Evolutionary conservation across 2,329 filamentous ascomycete species (phyloP), one percentile per base, ranked within the genome.

Genomic region (Beauveria sp.): DNA sequence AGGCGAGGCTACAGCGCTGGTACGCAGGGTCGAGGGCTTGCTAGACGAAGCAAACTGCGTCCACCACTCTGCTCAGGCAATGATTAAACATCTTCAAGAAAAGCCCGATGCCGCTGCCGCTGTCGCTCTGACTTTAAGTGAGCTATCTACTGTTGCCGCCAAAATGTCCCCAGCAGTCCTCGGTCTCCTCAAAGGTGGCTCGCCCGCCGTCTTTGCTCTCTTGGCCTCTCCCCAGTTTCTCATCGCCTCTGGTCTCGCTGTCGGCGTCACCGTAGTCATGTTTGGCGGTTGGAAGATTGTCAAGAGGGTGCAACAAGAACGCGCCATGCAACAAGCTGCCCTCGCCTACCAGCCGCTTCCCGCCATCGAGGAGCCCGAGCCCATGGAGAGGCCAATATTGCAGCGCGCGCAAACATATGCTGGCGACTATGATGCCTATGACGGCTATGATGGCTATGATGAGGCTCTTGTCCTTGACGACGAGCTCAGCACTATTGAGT

Each of bases 251-350:
- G 90, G 93, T 49, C 86, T 96, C 16, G 91, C 90, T 0, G 86
- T 96, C 0, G 95, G 95, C 16, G 87, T 96, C n/a, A 98, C 95
- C 0, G 87, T 98, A 9, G 91, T 99, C 68, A 93, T 95, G 72
- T 91, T 99, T 63, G 95, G 95, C 59, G 93, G 95, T 5, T 98
- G 91, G 83, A 98, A 96, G 77, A 97, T 99, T 72, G 87, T 99
- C 75, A 96, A 97, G 80, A 88, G 86, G 67, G 90, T 98, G 66
- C 74, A 75, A 63, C 80, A 81, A 59, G 71, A 70, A 22, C 71
- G 73, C 59, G 66, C 67, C 1, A 68, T 71, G 26, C 63, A 69
- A 1, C 63, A 69, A 2, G 69, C 70, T 51, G 72, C 72, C 8
- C 63, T 70, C 34, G 66, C 69, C 1, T 71, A 69, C 22, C 68